These are phyloP conservation scores for Tolypocladium album DNA, from an alignment of 2,329 filamentous ascomycete species.

Conservation along the genomic window DNA sequence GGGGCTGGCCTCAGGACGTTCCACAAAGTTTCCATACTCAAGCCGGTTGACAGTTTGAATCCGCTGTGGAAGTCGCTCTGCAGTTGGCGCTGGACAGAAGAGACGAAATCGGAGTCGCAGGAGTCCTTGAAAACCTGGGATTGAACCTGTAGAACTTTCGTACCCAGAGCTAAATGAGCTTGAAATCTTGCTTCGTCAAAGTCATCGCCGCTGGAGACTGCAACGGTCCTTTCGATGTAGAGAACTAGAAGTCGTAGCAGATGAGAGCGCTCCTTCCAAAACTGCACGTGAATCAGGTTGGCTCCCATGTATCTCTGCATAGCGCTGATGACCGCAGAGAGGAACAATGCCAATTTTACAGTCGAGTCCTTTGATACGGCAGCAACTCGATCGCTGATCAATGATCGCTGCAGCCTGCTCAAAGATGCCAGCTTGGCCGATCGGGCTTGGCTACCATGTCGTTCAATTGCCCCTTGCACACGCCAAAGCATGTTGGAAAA, in stretches of 20 bases:
- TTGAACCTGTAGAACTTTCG: constrained; percentile 27
- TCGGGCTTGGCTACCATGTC: constrained; percentile 29
- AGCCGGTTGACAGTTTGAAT: constrained; percentile 63
- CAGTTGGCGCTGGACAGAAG: constrained; percentile 29
- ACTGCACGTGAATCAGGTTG: constrained; percentile 12
- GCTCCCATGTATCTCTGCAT: constrained; percentile 32
- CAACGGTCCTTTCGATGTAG: constrained; percentile 44
- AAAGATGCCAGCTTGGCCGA: constrained; percentile 40
- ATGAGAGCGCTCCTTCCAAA: constrained; percentile 21
- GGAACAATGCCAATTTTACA: constrained; percentile 39
- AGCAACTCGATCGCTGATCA: constrained; percentile 41
- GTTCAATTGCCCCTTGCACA: constrained; percentile 29
- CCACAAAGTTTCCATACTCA: constrained; percentile 77
- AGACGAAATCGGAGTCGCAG: constrained; percentile 24
- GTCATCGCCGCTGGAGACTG: constrained; percentile 27
- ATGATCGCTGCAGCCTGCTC: constrained; percentile 51
- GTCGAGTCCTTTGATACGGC: constrained; percentile 52
- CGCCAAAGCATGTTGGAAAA: constrained; percentile 31
- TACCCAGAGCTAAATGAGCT: constrained; percentile 46
- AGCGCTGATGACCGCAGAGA: constrained; percentile 29
- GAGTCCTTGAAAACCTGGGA: constrained; percentile 13
- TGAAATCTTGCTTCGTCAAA: constrained; percentile 57
- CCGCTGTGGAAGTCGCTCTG: constrained; percentile 52
- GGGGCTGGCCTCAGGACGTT: constrained; percentile 54
- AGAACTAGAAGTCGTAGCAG: constrained; percentile 31